Base-by-base conservation (phyloP, 208 protist species). In the Acanthamoeba culbertsoni region DNA sequence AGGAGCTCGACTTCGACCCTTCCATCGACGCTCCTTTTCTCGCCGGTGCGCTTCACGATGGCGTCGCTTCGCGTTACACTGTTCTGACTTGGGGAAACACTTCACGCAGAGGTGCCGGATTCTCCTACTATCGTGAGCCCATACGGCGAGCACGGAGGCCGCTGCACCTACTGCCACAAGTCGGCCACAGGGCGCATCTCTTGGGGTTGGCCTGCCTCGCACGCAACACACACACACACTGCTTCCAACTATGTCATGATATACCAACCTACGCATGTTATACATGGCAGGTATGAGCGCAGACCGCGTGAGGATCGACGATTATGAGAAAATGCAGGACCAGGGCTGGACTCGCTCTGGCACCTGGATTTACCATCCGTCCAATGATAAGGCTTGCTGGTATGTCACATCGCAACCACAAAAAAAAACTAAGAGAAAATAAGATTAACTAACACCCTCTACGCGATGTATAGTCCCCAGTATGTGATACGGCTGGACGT, bases 401-500 rank as follows among this genome's bases (percentile, higher is more conserved):
- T 79, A 79, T 42, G 51, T n/a, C n/a, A n/a, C n/a, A n/a, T n/a
- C n/a, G n/a, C n/a, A 26, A 10, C 20, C 57, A 0, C 57, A 18
- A 2, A 18, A 12, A 55, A 55, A 23, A 55, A 55, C 18, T 18
- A 55, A 55, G 18, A 55, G 8, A 23, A 55, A 55, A 55, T 55
- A 23, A 55, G 18, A 55, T 23, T 55, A 55, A 55, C 48, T n/a
- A n/a, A n/a, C n/a, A n/a, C n/a, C n/a, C n/a, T n/a, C n/a, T n/a
- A n/a, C n/a, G n/a, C n/a, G n/a, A n/a, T n/a, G n/a, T n/a, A 26
- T 26, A 79, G 96, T 71, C 77, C 88, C 6, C 77, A 91, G 18
- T 97, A 97, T 35, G 95, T 95, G 20, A 97, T 97, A 45, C 95
- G 96, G 43, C 48, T 97, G 12, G 93, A 95, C 40, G 82, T 75